phyloP scores from a whole-genome alignment of 148 eudicot species.

The Rhododendron henanense region DNA sequence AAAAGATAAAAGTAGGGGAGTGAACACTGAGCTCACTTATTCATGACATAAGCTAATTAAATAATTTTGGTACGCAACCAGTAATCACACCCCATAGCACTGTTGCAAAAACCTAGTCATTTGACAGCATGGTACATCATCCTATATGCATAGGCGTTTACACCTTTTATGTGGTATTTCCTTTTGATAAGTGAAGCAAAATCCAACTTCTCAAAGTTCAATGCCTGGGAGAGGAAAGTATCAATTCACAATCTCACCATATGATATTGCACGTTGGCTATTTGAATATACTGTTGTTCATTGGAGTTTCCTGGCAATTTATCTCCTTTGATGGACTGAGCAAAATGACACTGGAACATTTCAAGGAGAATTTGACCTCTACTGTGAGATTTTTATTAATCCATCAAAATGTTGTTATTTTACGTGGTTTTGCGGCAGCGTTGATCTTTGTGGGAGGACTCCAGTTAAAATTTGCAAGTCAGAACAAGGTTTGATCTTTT shows the following conservation, averaged over 20 bases:
- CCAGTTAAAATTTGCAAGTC: neutral
- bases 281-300: neutral
- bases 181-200: neutral
- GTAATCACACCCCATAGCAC: neutral
- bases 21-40: neutral
- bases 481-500: neutral
- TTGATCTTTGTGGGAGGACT: neutral
- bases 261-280: neutral
- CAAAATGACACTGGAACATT: neutral
- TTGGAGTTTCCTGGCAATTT: neutral
- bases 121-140: neutral
- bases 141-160: neutral
- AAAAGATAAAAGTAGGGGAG: neutral
- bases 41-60: neutral
- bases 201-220: neutral
- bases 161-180: neutral
- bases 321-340: neutral
- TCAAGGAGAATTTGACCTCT: neutral
- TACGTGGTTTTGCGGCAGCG: neutral
- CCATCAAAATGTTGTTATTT: neutral
- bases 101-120: neutral
- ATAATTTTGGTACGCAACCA: neutral
- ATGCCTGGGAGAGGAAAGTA: neutral
- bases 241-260: neutral
- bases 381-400: neutral